These are phyloP conservation scores for Fusarium buxicola DNA, from an alignment of 2,329 filamentous ascomycete genomes.

Conservation along the genomic window DNA sequence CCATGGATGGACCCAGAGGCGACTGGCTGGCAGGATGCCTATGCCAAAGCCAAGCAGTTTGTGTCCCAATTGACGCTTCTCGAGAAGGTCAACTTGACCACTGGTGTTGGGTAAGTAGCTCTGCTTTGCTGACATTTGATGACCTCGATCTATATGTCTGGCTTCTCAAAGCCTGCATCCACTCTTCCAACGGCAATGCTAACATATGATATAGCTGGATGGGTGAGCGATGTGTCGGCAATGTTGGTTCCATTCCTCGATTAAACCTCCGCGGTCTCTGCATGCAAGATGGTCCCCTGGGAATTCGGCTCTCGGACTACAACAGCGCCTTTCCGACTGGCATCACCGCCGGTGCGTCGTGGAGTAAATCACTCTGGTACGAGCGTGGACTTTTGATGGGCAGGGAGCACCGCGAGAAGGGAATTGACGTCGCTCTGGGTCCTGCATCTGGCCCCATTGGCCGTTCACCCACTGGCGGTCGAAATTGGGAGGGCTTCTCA, in stretches of 20 bases:
- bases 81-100: conserved; percentile 96
- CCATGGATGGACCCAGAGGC: conserved; percentile 85
- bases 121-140: too few relatives aligned
- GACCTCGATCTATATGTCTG: not conserved
- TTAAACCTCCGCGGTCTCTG: conserved; percentile 80
- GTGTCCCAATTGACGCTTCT: conserved; percentile 84
- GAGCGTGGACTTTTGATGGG: conserved; percentile 62
- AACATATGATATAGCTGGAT: conserved; percentile 48
- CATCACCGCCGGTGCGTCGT: conserved; percentile 84
- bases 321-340: conserved; percentile 84
- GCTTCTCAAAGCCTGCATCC: conserved; percentile 40
- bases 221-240: conserved; percentile 81
- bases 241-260: conserved; percentile 76
- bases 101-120: conserved; percentile 78
- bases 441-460: conserved; percentile 62
- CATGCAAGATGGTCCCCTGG: conserved; percentile 86
- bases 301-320: conserved; percentile 81
- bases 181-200: not conserved
- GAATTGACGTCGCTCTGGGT: conserved; percentile 76
- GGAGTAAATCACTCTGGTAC: conserved; percentile 76
- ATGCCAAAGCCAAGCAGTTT: conserved; percentile 79
- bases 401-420: conserved; percentile 77
- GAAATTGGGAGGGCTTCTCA: conserved; percentile 75
- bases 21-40: conserved; percentile 79
- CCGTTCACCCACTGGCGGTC: conserved; percentile 58